Percentiles rank a stretch among this genome's conserved stretches.
These are phyloP conservation scores for Psilocybe sp. DNA, from an alignment of 768 basidiomycete genomes.

Conservation along the genomic window DNA sequence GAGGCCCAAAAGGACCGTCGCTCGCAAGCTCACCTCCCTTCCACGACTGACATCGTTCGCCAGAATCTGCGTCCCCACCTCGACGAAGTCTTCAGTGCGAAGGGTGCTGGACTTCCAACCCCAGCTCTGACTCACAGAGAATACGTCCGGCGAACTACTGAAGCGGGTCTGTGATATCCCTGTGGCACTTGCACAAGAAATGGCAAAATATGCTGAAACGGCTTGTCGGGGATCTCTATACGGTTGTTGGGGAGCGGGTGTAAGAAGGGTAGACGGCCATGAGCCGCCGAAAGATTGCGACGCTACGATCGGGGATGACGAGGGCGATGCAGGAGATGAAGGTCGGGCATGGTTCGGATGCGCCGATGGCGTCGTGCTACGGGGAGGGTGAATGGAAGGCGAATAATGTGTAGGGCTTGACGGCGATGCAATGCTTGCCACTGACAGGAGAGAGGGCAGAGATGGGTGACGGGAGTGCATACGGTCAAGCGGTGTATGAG, in stretches of 20 bases:
- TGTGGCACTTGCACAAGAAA: conserved; percentile 77
- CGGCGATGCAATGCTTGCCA: conserved; percentile 17
- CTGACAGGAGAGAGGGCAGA: conserved; percentile 21
- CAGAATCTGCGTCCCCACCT: conserved; percentile 29
- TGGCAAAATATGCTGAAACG: conserved; percentile 79
- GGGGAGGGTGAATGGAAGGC: conserved; percentile 42
- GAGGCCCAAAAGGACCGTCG: conserved; percentile 76
- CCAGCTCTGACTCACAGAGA: conserved; percentile 87
- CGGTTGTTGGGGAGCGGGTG: conserved; percentile 52
- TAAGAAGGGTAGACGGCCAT: conserved; percentile 7
- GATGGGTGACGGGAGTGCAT: conserved; percentile 28
- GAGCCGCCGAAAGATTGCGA: conserved; percentile 10
- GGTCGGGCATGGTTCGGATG: conserved; percentile 11
- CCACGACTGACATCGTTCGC: conserved; percentile 18
- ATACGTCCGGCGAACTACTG: conserved; percentile 81
- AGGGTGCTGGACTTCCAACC: conserved; percentile 77
- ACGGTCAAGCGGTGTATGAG: background rate
- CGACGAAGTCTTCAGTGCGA: conserved; percentile 47
- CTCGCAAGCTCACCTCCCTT: conserved; percentile 67
- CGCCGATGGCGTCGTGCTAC: conserved; percentile 38
- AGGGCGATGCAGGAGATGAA: conserved; percentile 18
- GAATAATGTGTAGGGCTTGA: conserved; percentile 38
- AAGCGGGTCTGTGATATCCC: conserved; percentile 84
- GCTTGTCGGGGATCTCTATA: conserved; percentile 73
- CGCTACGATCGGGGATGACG: conserved; percentile 10